These are phyloP conservation scores for Fusarium udum DNA, from an alignment of 2,329 filamentous ascomycete genomes.

Conservation along the genomic window DNA sequence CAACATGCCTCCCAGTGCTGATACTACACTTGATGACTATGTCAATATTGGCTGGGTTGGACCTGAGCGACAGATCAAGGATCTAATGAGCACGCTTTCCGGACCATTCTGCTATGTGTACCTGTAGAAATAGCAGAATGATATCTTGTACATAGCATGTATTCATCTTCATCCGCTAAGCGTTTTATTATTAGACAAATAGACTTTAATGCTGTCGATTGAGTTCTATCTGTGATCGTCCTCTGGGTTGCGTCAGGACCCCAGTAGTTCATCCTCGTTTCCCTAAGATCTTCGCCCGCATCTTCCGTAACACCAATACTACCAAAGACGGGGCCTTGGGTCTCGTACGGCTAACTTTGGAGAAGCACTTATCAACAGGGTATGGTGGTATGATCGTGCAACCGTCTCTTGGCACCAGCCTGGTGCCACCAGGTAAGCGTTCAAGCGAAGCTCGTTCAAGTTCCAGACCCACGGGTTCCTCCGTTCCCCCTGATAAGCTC, in stretches of 20 bases:
- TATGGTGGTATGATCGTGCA: not conserved
- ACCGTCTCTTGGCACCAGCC: not conserved
- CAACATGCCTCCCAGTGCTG: constrained; percentile 34
- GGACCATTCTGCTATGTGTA: constrained; percentile 50
- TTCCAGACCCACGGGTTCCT: not conserved
- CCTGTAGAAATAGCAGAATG: constrained; percentile 30
- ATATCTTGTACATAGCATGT: not conserved
- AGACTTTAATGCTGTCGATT: not conserved
- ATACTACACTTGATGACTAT: constrained; percentile 42
- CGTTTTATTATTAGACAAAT: not conserved
- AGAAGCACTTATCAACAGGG: not conserved
- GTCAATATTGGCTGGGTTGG: constrained; percentile 43
- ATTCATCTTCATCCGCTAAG: constrained; percentile 1
- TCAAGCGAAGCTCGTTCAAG: not conserved
- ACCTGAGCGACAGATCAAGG: constrained; percentile 42
- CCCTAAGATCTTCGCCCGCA: not conserved
- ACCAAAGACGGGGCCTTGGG: not conserved
- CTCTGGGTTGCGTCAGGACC: not conserved
- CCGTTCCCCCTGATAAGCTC: not conserved
- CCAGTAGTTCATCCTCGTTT: not conserved
- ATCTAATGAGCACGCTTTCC: constrained; percentile 46
- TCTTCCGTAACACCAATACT: not conserved
- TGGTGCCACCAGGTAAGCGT: too few relatives aligned
- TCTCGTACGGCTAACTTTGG: not conserved
- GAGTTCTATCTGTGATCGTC: not conserved